Base-by-base conservation (phyloP, 768 basidiomycete species). In the Grammothele lineata region DNA sequence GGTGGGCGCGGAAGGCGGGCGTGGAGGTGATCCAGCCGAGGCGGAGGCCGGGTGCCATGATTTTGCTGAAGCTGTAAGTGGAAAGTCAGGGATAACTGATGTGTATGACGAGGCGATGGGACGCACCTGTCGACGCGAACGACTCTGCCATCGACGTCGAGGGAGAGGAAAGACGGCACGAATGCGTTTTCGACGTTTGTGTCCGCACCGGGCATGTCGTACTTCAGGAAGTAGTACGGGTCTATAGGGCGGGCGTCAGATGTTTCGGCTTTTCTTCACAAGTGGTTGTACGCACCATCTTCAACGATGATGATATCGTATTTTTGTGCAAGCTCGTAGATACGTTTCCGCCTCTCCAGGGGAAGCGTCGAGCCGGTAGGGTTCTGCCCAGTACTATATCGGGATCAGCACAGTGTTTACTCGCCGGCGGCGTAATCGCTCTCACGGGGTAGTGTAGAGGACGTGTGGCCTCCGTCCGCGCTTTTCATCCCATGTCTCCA, bases 241-340 rank as follows among this genome's bases (percentile, higher is more conserved):
- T 78, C 71, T 66, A 32, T 15, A 17, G 18, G 53, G 17, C 36
- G 21, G 45, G 47, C 2, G 15, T 21, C 23, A 26, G 14, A 21
- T 17, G 9, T n/a, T n/a, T n/a, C n/a, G n/a, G n/a, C n/a, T n/a
- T n/a, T n/a, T n/a, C n/a, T n/a, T n/a, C n/a, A n/a, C n/a, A n/a
- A n/a, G n/a, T n/a, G n/a, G n/a, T n/a, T n/a, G n/a, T n/a, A n/a
- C 57, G 37, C 14, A 59, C 60, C 70, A 47, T 73, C 72, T 52
- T 74, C 76, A 15, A 72, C 65, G 56, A 78, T 78, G 46, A 78
- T 64, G 10, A 79, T 54, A 43, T 78, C 77, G 58, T 69, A 76
- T 34, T 74, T 65, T 24, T 69, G 70, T 5, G 68, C 67, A 17
- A 78, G 64, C 32, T 62, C 64, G 58, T 78, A 78, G 34, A 78